phyloP scores from a whole-genome alignment of 2,329 filamentous ascomycete genomes.

The Aspergillus pseudotamarii region DNA sequence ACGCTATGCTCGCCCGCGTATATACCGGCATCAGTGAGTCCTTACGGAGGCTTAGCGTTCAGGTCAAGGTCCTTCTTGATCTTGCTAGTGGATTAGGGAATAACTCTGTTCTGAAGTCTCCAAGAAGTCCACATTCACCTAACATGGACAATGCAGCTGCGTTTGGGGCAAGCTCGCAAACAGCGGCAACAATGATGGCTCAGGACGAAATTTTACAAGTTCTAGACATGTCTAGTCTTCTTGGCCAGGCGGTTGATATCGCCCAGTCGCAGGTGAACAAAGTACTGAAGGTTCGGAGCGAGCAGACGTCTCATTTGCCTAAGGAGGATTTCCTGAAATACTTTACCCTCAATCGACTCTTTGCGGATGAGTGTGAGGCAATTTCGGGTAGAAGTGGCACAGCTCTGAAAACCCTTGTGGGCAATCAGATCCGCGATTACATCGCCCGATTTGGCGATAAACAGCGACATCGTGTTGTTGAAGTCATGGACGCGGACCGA shows the following conservation, averaged over 20 bases:
- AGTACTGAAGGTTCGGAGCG: constrained; percentile 64
- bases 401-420: constrained; percentile 62
- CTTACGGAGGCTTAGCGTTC: constrained; percentile 79
- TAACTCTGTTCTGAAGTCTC: constrained; percentile 47
- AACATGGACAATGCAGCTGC: constrained; percentile 46
- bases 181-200: constrained; percentile 33
- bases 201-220: constrained; percentile 66
- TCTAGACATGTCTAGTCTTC: constrained; percentile 65
- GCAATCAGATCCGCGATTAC: constrained; percentile 65
- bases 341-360: constrained; percentile 64
- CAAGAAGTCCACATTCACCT: constrained; percentile 50
- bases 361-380: constrained; percentile 68
- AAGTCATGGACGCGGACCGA: constrained; percentile 62
- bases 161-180: constrained; percentile 25
- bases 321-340: constrained; percentile 63
- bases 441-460: constrained; percentile 60
- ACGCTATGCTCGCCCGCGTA: constrained; percentile 77
- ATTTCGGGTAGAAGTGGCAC: constrained; percentile 64
- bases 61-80: constrained; percentile 93
- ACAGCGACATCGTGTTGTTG: constrained; percentile 60
- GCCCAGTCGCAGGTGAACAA: constrained; percentile 66
- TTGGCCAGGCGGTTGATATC: constrained; percentile 68
- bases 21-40: constrained; percentile 89
- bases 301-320: constrained; percentile 59
- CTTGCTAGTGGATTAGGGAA: constrained; percentile 69